Evolutionary conservation across 2,329 filamentous ascomycete genomes (phyloP), one percentile per base, ranked within the genome.

Genomic region (Claviceps sp.): DNA sequence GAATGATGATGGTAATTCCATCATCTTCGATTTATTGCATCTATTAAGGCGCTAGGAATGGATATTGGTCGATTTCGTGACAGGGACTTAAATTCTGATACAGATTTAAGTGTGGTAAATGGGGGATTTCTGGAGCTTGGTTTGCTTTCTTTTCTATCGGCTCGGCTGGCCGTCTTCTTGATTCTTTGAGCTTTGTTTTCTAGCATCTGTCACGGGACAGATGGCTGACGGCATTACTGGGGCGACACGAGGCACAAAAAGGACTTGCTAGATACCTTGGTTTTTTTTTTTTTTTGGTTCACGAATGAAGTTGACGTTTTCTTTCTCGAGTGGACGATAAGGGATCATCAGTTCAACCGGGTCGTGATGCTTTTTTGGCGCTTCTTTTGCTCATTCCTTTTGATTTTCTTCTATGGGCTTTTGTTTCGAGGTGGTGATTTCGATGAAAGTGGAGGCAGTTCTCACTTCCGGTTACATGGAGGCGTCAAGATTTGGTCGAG

Each of bases 81-180:
- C 22, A 29, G 45, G 13, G 16, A 45, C 36, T 17, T 50, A 22
- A 34, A 34, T 34, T 34, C 29, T 34, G 29, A 47, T 23, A 22
- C 50, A 46, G 42, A 37, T 5, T 47, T 47, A 49, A 45, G 47
- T 52, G 51, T 56, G 62, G 60, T 58, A 61, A 62, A 52, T 55
- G 54, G 56, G 56, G 50, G 51, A 53, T 42, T 34, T 34, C 29
- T 39, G 40, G 38, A 45, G 47, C 37, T 50, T 29, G 51, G 20
- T 39, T 50, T 46, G 38, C 38, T 40, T 50, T n/a, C 13, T 42
- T 54, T 52, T 58, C 47, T 55, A 52, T 52, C 46, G 29, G 29
- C 29, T 34, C 6, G 42, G 13, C 8, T 20, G 17, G 13, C 20
- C 16, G 54, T 50, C 50, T 56, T 45, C 49, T 36, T 52, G 50